Evolutionary conservation across 202 grass and related monocot genomes (phyloP).

Genomic region (Eragrostis tef): DNA sequence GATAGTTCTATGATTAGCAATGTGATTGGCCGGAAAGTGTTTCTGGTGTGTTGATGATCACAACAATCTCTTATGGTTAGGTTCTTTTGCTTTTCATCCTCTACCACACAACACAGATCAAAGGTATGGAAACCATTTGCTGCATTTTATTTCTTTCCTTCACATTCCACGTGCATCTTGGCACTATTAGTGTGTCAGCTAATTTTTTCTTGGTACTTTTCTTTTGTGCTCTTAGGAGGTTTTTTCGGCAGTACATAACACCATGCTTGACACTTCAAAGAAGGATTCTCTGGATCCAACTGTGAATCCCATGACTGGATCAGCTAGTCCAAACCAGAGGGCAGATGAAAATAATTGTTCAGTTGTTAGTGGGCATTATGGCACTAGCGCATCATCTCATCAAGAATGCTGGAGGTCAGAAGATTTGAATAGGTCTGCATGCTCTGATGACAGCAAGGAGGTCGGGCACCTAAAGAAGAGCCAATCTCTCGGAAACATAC

Average conservation of each 20-base stretch:
- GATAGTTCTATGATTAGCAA: slow-evolving; percentile 38
- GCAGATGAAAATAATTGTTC: slow-evolving; percentile 48
- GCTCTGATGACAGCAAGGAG: slow-evolving; percentile 47
- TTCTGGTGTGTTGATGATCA: slow-evolving; percentile 46
- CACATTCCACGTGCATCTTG: neutral
- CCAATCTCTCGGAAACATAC: slow-evolving; percentile 60
- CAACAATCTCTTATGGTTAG: slow-evolving; percentile 60
- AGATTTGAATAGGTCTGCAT: slow-evolving; percentile 55
- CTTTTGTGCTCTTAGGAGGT: slow-evolving; percentile 35
- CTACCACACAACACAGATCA: slow-evolving; percentile 41
- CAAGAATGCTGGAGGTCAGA: slow-evolving; percentile 62
- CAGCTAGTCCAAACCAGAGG: slow-evolving; percentile 42
- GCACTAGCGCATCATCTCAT: slow-evolving; percentile 48
- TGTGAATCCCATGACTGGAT: slow-evolving; percentile 35
- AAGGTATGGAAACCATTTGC: slow-evolving; percentile 46
- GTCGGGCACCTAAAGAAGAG: slow-evolving; percentile 48
- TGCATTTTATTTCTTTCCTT: slow-evolving; percentile 28
- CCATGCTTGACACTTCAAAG: slow-evolving; percentile 29
- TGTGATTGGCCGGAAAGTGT: slow-evolving; percentile 51
- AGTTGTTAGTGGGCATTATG: slow-evolving; percentile 54
- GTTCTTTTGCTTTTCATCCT: slow-evolving; percentile 61
- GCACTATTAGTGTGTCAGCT: neutral
- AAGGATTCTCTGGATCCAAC: slow-evolving; percentile 47
- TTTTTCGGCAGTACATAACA: slow-evolving; percentile 39
- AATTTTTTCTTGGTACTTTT: neutral